Conservation (phyloP, 2,329 filamentous ascomycete species). For the Aspergillus transmontanensis region DNA sequence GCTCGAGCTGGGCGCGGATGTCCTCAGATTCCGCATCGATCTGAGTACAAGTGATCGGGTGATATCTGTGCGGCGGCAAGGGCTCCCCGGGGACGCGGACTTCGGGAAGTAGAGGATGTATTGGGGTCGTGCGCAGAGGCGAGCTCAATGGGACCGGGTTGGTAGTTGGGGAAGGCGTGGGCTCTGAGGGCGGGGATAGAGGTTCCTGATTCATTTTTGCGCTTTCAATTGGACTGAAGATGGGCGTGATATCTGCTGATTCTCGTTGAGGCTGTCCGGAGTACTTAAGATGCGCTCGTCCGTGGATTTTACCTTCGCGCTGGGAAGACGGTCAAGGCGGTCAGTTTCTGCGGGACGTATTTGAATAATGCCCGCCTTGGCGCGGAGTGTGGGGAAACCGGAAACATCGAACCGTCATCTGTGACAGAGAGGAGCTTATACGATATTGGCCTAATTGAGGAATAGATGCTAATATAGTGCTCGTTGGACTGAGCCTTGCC, state of each 20-base stretch:
- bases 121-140: conserved; percentile 39
- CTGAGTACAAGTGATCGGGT: conserved; percentile 42
- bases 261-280: background rate
- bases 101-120: conserved; percentile 42
- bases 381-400: conserved; percentile 6
- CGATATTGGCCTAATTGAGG: background rate
- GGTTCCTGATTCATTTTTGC: conserved; percentile 33
- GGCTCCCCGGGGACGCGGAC: conserved; percentile 42
- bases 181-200: conserved; percentile 40
- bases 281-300: background rate
- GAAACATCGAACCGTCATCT: background rate
- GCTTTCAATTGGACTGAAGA: conserved; percentile 1
- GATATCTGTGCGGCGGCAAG: conserved; percentile 37
- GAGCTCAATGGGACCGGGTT: conserved; percentile 37
- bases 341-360: conserved; percentile 9
- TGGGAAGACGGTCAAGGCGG: background rate
- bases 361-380: conserved; percentile 6
- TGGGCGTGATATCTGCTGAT: background rate
- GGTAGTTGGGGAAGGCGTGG: conserved; percentile 18
- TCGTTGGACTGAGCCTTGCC: conserved; percentile 8
- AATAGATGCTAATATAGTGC: background rate
- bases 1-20: conserved; percentile 33
- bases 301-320: conserved; percentile 4
- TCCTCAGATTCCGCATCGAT: conserved; percentile 34
- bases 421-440: background rate